These are phyloP conservation scores for Metschnikowia hibisci DNA, from an alignment of 805 yeast genomes.

Conservation along the genomic window DNA sequence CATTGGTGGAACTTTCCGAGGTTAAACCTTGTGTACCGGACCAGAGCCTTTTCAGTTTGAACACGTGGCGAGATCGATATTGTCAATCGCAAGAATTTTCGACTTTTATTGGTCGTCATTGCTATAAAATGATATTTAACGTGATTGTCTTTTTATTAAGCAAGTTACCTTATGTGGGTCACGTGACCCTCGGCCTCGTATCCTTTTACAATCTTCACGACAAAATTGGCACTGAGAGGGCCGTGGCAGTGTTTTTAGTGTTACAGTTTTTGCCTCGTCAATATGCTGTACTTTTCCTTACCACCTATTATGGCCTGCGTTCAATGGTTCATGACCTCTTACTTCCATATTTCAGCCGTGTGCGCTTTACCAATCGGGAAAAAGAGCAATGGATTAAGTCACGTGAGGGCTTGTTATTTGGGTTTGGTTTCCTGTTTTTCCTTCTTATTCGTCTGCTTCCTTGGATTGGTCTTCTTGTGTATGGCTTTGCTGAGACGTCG, in stretches of 20 bases:
- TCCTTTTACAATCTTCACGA: slow-evolving; percentile 43
- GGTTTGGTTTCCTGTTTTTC: slow-evolving; percentile 50
- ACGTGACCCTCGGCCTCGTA: slow-evolving; percentile 37
- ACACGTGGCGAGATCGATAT: slow-evolving; percentile 10
- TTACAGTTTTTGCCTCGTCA: slow-evolving; percentile 34
- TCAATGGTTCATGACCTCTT: slow-evolving; percentile 45
- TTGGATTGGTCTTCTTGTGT: slow-evolving; percentile 43
- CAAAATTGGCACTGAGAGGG: slow-evolving; percentile 45
- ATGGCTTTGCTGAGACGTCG: slow-evolving; percentile 51
- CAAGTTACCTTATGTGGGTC: slow-evolving; percentile 41
- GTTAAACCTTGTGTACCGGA: background rate
- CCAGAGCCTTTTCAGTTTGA: background rate
- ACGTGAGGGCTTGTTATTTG: slow-evolving; percentile 53
- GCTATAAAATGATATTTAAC: slow-evolving; percentile 22
- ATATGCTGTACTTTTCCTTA: slow-evolving; percentile 34
- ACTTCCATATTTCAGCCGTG: slow-evolving; percentile 46
- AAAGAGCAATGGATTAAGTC: slow-evolving; percentile 47
- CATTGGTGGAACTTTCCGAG: slow-evolving; percentile 14
- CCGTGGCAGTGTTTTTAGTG: slow-evolving; percentile 34
- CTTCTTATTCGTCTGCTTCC: slow-evolving; percentile 39
- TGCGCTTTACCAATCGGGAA: slow-evolving; percentile 42
- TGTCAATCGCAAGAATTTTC: slow-evolving; percentile 20
- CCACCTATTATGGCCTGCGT: slow-evolving; percentile 45
- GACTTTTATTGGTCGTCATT: slow-evolving; percentile 17
- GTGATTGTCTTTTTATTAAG: slow-evolving; percentile 31